Conservation (phyloP, 2,329 filamentous ascomycete species). For the Myotisia sp. region DNA sequence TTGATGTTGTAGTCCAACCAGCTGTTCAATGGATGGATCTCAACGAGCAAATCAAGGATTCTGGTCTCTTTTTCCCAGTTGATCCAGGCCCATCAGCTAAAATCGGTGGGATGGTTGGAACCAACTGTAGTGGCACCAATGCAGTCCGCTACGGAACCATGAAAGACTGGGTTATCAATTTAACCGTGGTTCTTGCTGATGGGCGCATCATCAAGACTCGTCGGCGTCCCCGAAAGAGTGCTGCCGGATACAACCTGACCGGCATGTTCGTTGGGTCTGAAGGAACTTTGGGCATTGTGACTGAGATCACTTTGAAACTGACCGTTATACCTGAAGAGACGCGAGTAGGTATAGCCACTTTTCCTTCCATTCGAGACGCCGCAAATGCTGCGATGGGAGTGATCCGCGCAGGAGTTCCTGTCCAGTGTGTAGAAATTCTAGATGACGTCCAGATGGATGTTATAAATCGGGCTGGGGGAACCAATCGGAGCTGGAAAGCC, state of each 20-base stretch:
- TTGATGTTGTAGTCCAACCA: slow-evolving; percentile 87
- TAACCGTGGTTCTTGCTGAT: slow-evolving; percentile 58
- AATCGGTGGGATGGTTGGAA: slow-evolving; percentile 50
- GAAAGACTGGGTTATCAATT: slow-evolving; percentile 60
- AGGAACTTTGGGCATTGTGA: slow-evolving; percentile 57
- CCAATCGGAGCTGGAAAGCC: slow-evolving; percentile 34
- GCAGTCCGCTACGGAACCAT: slow-evolving; percentile 56
- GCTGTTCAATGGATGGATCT: slow-evolving; percentile 85
- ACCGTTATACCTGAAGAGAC: slow-evolving; percentile 49
- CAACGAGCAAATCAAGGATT: slow-evolving; percentile 58
- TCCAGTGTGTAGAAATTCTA: slow-evolving; percentile 53
- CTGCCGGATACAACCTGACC: slow-evolving; percentile 58
- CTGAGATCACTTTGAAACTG: slow-evolving; percentile 55
- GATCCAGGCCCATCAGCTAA: slow-evolving; percentile 59
- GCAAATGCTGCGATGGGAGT: slow-evolving; percentile 50
- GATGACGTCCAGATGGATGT: slow-evolving; percentile 51
- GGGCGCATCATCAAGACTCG: slow-evolving; percentile 56
- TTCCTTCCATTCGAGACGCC: slow-evolving; percentile 45
- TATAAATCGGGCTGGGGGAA: slow-evolving; percentile 51
- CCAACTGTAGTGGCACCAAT: slow-evolving; percentile 51
- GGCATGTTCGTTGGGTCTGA: slow-evolving; percentile 56
- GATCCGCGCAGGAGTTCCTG: slow-evolving; percentile 49
- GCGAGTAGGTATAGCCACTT: slow-evolving; percentile 50
- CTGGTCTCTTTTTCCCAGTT: slow-evolving; percentile 77
- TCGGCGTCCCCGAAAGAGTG: slow-evolving; percentile 51